Conservation (phyloP, 129 eudicot genomes). For the Glebionis coronaria region DNA sequence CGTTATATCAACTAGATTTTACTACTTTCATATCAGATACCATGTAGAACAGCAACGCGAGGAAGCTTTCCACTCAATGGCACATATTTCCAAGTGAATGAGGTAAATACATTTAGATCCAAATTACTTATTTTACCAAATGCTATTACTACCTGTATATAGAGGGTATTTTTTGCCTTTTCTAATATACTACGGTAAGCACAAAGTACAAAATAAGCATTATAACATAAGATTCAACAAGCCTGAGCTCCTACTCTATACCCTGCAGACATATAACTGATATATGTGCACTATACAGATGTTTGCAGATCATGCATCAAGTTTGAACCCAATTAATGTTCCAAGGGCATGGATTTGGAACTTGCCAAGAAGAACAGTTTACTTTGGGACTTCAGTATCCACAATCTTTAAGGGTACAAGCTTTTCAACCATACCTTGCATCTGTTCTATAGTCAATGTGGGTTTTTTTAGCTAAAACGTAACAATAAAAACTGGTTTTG, state of each 20-base stretch:
- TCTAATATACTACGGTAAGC: too few species aligned
- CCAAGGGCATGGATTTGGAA: slow-evolving; percentile 17
- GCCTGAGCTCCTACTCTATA: background rate
- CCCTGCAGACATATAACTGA: background rate
- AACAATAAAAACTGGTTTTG: slow-evolving; percentile 31
- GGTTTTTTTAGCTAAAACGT: slow-evolving; percentile 34
- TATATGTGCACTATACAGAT: slow-evolving; percentile 15
- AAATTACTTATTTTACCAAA: background rate
- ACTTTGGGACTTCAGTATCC: slow-evolving; percentile 13
- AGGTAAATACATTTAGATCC: background rate
- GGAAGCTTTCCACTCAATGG: slow-evolving; percentile 18
- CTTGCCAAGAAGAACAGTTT: slow-evolving; percentile 16
- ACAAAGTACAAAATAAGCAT: background rate
- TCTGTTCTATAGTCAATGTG: slow-evolving; percentile 51
- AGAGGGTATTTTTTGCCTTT: too few species aligned
- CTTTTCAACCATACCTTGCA: slow-evolving; percentile 9
- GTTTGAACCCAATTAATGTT: slow-evolving; percentile 8
- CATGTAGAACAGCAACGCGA: slow-evolving; percentile 15
- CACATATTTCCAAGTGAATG: slow-evolving; percentile 14
- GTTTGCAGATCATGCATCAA: slow-evolving; percentile 19
- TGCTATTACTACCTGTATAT: background rate
- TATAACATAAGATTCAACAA: background rate
- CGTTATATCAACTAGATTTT: background rate
- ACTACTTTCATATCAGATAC: slow-evolving; percentile 5
- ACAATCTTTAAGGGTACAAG: slow-evolving; percentile 12